Evolutionary conservation across 345 rosid species (phyloP).

Genomic region (Hibiscus tridactylites): DNA sequence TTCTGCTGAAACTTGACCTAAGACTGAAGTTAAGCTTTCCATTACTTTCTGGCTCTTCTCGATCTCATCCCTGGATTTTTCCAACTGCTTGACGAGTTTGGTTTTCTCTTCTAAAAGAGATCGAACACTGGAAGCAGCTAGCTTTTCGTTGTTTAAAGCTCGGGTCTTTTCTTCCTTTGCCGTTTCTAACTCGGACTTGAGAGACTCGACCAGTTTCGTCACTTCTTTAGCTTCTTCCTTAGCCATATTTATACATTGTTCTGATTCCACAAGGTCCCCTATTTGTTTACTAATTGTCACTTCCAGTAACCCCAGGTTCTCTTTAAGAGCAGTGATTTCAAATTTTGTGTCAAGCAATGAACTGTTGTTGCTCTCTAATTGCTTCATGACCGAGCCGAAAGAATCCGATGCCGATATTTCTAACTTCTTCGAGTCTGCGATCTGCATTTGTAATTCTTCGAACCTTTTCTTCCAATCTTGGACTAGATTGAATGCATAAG

Average conservation of each 20-base stretch:
- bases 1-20: slow-evolving; percentile 83
- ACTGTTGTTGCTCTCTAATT: slow-evolving; percentile 67
- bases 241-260: slow-evolving; percentile 22
- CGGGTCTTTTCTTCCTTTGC: slow-evolving; percentile 58
- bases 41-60: slow-evolving; percentile 96
- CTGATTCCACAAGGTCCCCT: slow-evolving; percentile 60
- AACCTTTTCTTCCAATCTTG: slow-evolving; percentile 65
- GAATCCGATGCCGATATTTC: slow-evolving; percentile 82
- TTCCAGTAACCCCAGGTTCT: slow-evolving; percentile 64
- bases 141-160: slow-evolving; percentile 67
- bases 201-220: slow-evolving; percentile 33
- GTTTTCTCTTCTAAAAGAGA: slow-evolving; percentile 64
- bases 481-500: slow-evolving; percentile 55
- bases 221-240: slow-evolving; percentile 43
- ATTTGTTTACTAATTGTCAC: slow-evolving; percentile 54
- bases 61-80: slow-evolving; percentile 66
- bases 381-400: slow-evolving; percentile 70
- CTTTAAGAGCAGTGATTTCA: slow-evolving; percentile 55
- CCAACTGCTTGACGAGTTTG: slow-evolving; percentile 57
- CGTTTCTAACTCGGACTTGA: slow-evolving; percentile 52
- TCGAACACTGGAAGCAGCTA: slow-evolving; percentile 61
- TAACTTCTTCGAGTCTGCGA: slow-evolving; percentile 53
- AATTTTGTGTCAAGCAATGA: slow-evolving; percentile 55
- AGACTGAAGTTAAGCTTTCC: slow-evolving; percentile 91
- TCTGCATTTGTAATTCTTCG: slow-evolving; percentile 51